Conservation (phyloP, 306 rosid species). For the Lotus japonicus region DNA sequence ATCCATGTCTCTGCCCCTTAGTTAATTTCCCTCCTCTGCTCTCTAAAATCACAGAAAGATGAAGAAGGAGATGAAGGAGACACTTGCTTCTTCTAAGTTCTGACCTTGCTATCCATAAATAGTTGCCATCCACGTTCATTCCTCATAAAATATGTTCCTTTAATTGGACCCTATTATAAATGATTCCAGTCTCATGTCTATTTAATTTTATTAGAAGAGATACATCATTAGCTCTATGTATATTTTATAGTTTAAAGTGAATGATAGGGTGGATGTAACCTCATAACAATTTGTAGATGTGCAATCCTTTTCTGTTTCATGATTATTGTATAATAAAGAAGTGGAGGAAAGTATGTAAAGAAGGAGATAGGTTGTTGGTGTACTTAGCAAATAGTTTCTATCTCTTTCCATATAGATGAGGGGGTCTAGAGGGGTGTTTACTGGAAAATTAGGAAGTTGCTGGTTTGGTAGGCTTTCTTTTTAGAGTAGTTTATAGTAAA, state of each 20-base stretch:
- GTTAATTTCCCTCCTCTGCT: slow-evolving; percentile 10
- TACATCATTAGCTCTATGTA: slow-evolving; percentile 35
- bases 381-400: no score
- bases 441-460: slow-evolving; percentile 14
- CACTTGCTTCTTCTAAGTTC: slow-evolving; percentile 11
- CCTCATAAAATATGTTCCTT: slow-evolving; percentile 14
- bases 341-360: not conserved
- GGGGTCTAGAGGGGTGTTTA: not conserved
- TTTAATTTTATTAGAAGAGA: not conserved
- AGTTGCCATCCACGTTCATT: not conserved
- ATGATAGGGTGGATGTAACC: slow-evolving; percentile 15
- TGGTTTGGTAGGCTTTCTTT: slow-evolving; percentile 38
- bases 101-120: not conserved
- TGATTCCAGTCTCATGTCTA: slow-evolving; percentile 11
- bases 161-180: slow-evolving; percentile 19
- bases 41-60: not conserved
- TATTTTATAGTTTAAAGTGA: not conserved
- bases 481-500: slow-evolving; percentile 36
- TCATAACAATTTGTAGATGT: not conserved
- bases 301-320: slow-evolving; percentile 2
- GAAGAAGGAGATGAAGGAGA: not conserved
- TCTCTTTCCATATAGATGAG: no score
- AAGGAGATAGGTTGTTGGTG: not conserved
- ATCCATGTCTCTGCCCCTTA: slow-evolving; percentile 40
- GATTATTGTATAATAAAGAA: not conserved